A percentile compares a stretch with the other conserved stretches of the same genome.
Evolutionary conservation across 2,329 filamentous ascomycete genomes (phyloP).

Genomic region (Trichoderma lentiforme): DNA sequence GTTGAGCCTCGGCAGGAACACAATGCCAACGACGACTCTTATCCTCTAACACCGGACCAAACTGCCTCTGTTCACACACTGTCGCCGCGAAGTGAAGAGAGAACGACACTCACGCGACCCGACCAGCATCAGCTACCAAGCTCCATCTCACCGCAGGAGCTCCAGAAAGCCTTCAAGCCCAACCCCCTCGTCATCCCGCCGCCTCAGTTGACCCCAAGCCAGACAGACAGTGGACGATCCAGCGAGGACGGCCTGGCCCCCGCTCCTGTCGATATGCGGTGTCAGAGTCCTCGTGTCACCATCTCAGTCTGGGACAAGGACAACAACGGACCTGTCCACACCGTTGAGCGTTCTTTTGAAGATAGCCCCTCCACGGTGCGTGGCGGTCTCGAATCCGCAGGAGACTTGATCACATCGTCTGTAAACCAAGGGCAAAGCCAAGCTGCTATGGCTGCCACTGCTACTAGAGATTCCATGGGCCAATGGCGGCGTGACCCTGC

Average conservation of each 20-base stretch:
- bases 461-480: conserved; percentile 39
- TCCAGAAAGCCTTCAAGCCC: conserved; percentile 39
- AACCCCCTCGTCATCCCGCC: conserved; percentile 28
- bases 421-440: conserved; percentile 16
- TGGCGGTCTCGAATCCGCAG: conserved; percentile 37
- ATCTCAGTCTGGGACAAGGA: conserved; percentile 55
- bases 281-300: conserved; percentile 53
- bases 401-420: conserved; percentile 36
- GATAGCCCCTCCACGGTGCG: conserved; percentile 37
- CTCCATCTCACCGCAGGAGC: conserved; percentile 42
- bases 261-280: conserved; percentile 39
- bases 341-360: conserved; percentile 40
- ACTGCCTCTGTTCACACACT: conserved; percentile 48
- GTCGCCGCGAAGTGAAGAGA: conserved; percentile 39
- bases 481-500: conserved; percentile 39
- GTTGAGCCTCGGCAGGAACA: conserved; percentile 12
- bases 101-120: conserved; percentile 26
- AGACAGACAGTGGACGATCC: conserved; percentile 47
- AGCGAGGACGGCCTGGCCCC: conserved; percentile 48
- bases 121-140: conserved; percentile 28
- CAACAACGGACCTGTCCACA: conserved; percentile 35
- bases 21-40: conserved; percentile 28
- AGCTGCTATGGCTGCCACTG: background rate
- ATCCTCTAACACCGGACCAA: conserved; percentile 51
- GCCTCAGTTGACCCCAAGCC: conserved; percentile 47